These are phyloP conservation scores for Fagopyrum esculentum DNA, from an alignment of 148 eudicot species.

Conservation along the genomic window DNA sequence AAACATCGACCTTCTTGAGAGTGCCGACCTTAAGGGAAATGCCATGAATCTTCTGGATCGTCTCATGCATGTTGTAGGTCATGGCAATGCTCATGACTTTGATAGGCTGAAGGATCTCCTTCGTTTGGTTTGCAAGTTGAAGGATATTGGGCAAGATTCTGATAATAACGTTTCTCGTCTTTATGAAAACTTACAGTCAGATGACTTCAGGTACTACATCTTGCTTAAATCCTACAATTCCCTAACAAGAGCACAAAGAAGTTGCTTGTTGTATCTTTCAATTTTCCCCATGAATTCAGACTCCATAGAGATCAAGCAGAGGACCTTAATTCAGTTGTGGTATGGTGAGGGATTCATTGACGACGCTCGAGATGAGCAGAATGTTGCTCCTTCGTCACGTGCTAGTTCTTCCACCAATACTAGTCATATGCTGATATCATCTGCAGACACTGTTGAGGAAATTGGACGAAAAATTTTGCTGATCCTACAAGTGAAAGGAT, in stretches of 20 bases:
- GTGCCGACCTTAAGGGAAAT: not conserved
- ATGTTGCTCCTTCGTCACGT: no score
- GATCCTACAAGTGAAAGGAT: not conserved
- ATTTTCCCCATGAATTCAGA: not conserved
- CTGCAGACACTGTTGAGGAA: not conserved
- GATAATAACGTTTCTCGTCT: not conserved
- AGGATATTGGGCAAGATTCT: not conserved
- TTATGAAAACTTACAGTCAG: not conserved
- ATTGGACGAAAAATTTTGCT: not conserved
- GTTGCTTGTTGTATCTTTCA: not conserved
- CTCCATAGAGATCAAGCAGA: constrained; percentile 13
- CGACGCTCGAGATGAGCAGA: not conserved
- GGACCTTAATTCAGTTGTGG: constrained; percentile 37
- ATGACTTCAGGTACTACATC: not conserved
- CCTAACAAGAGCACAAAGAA: not conserved
- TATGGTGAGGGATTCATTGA: constrained; percentile 32
- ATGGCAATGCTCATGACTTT: not conserved
- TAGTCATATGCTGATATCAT: no score
- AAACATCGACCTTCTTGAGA: not conserved
- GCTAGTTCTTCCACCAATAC: not conserved
- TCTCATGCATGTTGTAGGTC: not conserved
- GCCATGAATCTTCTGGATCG: not conserved
- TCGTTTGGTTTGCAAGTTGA: not conserved
- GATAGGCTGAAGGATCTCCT: not conserved
- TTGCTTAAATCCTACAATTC: not conserved